Conservation (phyloP, 768 basidiomycete species). For the Gloeostereum incarnatum region DNA sequence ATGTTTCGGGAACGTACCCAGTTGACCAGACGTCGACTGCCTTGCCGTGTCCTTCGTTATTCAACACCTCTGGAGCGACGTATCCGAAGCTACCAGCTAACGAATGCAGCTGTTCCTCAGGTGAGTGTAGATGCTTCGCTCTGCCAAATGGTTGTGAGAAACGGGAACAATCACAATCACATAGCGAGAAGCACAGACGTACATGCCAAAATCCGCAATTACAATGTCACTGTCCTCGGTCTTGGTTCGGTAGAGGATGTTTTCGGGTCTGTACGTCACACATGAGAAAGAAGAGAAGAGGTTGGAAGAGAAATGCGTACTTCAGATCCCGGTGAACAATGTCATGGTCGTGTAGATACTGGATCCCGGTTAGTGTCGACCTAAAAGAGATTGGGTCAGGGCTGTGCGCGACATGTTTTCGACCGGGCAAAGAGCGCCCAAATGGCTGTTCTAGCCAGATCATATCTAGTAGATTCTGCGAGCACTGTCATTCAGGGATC, state of each 20-base stretch:
- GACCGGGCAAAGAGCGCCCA: too few species aligned
- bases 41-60: slow-evolving; percentile 79
- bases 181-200: slow-evolving; percentile 15
- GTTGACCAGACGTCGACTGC: slow-evolving; percentile 92
- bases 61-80: slow-evolving; percentile 84
- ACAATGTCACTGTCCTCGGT: slow-evolving; percentile 78
- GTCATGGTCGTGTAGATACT: slow-evolving; percentile 84
- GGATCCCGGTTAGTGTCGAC: slow-evolving; percentile 76
- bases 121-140: slow-evolving; percentile 71
- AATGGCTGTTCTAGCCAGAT: too few species aligned
- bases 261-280: slow-evolving; percentile 66
- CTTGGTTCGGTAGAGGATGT: slow-evolving; percentile 84
- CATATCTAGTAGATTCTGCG: too few species aligned
- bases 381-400: slow-evolving; percentile 24
- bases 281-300: neutral
- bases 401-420: slow-evolving; percentile 3
- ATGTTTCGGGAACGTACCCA: slow-evolving; percentile 43
- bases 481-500: too few species aligned
- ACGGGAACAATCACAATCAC: neutral
- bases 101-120: slow-evolving; percentile 61
- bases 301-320: slow-evolving; percentile 25
- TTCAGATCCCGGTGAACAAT: slow-evolving; percentile 98
- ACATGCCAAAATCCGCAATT: slow-evolving; percentile 98
- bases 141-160: slow-evolving; percentile 24
- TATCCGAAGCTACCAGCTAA: slow-evolving; percentile 83